Conservation (phyloP, 2,329 filamentous ascomycete genomes). For the Metarhizium anisopliae region DNA sequence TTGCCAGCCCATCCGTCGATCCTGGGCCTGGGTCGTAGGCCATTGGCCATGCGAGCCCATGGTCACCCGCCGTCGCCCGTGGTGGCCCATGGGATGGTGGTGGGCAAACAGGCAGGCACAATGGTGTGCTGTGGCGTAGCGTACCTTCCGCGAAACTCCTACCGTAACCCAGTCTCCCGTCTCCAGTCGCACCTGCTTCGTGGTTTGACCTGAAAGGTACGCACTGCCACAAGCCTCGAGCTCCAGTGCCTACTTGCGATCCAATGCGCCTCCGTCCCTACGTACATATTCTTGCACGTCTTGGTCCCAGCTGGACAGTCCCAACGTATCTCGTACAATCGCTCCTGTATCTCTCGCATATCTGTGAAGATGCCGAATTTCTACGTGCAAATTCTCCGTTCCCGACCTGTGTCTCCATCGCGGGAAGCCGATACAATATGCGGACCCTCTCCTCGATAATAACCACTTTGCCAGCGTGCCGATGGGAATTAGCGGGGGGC, state of each 20-base stretch:
- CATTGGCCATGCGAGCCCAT: background rate
- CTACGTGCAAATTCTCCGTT: background rate
- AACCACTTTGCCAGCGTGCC: background rate
- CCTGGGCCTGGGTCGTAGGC: background rate
- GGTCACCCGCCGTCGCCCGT: background rate
- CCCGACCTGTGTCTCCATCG: background rate
- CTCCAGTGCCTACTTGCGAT: background rate
- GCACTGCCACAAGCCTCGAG: background rate
- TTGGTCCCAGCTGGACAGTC: background rate
- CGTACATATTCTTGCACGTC: background rate
- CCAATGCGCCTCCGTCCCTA: background rate
- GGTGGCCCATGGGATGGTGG: background rate
- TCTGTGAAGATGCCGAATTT: too few relatives aligned
- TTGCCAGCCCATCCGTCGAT: background rate
- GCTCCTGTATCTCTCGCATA: background rate
- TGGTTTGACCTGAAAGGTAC: background rate
- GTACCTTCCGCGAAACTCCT: background rate
- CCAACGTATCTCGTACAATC: too few relatives aligned
- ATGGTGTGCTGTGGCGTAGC: background rate
- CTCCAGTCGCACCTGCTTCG: background rate
- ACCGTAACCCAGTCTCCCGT: background rate
- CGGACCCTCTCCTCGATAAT: background rate
- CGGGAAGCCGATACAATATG: background rate
- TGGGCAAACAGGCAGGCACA: background rate
- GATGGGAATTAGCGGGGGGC: background rate